Base-by-base conservation (phyloP, 257 asterid genomes). In the Fraxinus pennsylvanica region DNA sequence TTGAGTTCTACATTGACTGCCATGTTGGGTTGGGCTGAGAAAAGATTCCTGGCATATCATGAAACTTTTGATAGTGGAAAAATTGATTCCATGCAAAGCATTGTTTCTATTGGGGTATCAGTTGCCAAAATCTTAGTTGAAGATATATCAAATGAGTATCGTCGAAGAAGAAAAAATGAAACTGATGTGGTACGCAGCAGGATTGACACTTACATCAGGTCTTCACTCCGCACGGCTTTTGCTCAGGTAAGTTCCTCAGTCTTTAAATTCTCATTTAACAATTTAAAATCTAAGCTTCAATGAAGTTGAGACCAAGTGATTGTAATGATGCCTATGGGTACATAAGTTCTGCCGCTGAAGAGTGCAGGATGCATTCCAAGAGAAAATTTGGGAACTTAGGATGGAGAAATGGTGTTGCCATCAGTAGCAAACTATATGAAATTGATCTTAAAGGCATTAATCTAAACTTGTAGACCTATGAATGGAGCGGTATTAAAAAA, bases 11-110 rank as follows among this genome's bases (percentile, higher is more conserved):
- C 97, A 0, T 84, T 96, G 89, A 93, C 97, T 59, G 94, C 99
- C 35, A 90, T 93, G 82, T 86, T 96, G 86, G 96, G 99, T 57
- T 96, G 98, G 99, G 93, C 98, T 71, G 99, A 96, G 92, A 96
- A 96, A 82, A 89, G 98, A 78, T 96, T 96, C 72, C 91, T 96
- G 72, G 99, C 99, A 57, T 96, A 93, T 86, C 99, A 93, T 73
- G 99, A 96, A 74, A 96, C 99, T 35, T 96, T 93, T 83, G 92
- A 89, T 74, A 83, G 81, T 33, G 88, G 82, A 63, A 93, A 93
- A 78, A 88, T 96, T 63, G 97, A 91, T 61, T 87, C 97, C 78
- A 91, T 96, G 99, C 92, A 88, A 75, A 86, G 80, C 87, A 90
- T 96, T 79, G 99, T 96, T 73, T 93, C 97, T 45, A 79, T 96